Percentiles rank a stretch among this genome's conserved stretches.
These are phyloP conservation scores for Cronartium quercuum DNA, from an alignment of 1,284 basidiomycete genomes.

Conservation along the genomic window DNA sequence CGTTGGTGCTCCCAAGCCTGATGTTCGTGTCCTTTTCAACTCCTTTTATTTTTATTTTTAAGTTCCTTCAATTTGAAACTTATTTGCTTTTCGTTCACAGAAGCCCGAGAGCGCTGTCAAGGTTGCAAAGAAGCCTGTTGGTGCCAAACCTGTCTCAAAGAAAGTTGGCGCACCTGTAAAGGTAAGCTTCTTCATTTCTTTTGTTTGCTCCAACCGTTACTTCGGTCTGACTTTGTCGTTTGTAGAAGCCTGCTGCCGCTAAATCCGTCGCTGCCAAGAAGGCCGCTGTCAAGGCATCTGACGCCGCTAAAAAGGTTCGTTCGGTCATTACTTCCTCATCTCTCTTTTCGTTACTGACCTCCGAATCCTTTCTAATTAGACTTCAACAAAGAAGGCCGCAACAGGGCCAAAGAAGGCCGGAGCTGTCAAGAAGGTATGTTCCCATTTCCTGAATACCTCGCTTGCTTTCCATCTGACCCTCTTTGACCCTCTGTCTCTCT, in stretches of 20 bases:
- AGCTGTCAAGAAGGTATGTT: slow-evolving; percentile 8
- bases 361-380: neutral
- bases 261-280: slow-evolving; percentile 29
- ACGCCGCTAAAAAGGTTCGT: neutral
- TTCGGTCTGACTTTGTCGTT: neutral
- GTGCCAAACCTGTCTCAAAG: neutral
- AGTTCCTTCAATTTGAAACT: neutral
- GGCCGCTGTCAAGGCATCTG: slow-evolving; percentile 12
- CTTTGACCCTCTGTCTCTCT: neutral
- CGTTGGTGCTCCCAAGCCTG: neutral
- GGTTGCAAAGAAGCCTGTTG: slow-evolving; percentile 26
- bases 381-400: neutral
- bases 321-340: too few species aligned
- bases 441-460: neutral
- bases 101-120: slow-evolving; percentile 28
- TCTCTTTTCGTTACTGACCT: neutral
- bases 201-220: neutral
- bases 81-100: neutral
- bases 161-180: neutral
- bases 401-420: slow-evolving; percentile 9
- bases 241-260: neutral
- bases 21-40: slow-evolving; percentile 15
- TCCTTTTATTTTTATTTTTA: neutral
- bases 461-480: neutral
- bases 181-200: neutral